Conservation (phyloP, 306 rosid species). For the Purshia tridentata region DNA sequence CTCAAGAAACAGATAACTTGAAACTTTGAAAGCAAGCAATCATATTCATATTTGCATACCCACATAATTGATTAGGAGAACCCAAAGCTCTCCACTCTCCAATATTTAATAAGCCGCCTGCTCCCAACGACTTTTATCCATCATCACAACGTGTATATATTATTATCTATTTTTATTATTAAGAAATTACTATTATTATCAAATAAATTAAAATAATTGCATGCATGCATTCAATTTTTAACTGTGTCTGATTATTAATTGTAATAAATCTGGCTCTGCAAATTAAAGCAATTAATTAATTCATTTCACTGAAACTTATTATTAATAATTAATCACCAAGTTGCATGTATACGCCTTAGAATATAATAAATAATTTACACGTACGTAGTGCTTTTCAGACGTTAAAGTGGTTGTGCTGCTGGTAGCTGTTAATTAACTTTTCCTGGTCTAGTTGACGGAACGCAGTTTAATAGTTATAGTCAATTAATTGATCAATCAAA, state of each 20-base stretch:
- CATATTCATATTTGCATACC: background rate
- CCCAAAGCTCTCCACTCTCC: background rate
- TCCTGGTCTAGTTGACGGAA: no score
- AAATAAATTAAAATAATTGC: background rate
- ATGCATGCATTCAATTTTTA: background rate
- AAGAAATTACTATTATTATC: background rate
- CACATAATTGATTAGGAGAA: conserved; percentile 9
- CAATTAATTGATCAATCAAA: no score
- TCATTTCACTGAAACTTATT: background rate
- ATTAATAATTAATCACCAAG: background rate
- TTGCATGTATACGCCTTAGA: background rate
- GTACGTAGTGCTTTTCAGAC: no score
- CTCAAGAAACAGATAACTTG: conserved; percentile 30
- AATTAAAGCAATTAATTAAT: background rate
- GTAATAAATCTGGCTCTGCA: background rate
- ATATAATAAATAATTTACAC: no score
- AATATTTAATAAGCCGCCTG: conserved; percentile 16
- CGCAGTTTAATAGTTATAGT: no score
- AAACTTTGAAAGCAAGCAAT: conserved; percentile 25
- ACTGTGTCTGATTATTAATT: background rate
- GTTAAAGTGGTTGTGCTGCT: conserved; percentile 3
- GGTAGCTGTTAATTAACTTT: background rate
- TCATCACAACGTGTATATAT: background rate
- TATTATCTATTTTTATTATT: no score
- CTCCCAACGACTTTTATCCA: conserved; percentile 10